A percentile compares a stretch with the other conserved stretches of the same genome.
Conservation (phyloP, 176 grass and related monocot species). For the Oryza coarctata region DNA sequence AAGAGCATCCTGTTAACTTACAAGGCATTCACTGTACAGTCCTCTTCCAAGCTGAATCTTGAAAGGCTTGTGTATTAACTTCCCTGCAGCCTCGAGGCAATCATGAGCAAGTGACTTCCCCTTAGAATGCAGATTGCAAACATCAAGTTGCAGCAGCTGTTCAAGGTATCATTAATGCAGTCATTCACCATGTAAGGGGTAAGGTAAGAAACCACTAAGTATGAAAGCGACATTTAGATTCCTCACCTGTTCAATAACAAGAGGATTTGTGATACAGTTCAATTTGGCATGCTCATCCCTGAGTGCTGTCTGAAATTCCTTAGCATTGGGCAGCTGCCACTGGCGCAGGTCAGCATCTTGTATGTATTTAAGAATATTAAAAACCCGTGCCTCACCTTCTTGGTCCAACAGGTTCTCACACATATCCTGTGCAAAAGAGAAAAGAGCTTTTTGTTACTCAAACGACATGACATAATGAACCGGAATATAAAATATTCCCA, state of each 20-base stretch:
- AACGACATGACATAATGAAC: slow-evolving; percentile 5
- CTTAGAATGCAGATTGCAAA: slow-evolving; percentile 53
- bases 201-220: background rate
- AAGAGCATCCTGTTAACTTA: slow-evolving; percentile 31
- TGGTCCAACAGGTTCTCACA: slow-evolving; percentile 43
- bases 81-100: slow-evolving; percentile 43
- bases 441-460: slow-evolving; percentile 12
- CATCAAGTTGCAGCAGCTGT: slow-evolving; percentile 83
- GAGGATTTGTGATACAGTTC: slow-evolving; percentile 80
- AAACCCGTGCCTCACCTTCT: slow-evolving; percentile 52
- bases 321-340: slow-evolving; percentile 56
- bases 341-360: slow-evolving; percentile 70
- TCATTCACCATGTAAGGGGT: slow-evolving; percentile 14
- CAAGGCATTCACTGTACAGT: slow-evolving; percentile 75
- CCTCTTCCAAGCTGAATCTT: slow-evolving; percentile 79
- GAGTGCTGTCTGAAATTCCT: slow-evolving; percentile 70
- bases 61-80: slow-evolving; percentile 68
- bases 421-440: slow-evolving; percentile 34
- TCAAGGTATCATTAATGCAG: slow-evolving; percentile 3
- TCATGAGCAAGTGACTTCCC: slow-evolving; percentile 41
- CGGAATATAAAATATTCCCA: slow-evolving; percentile 12
- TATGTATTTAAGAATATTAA: slow-evolving; percentile 61
- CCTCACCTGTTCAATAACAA: slow-evolving; percentile 80
- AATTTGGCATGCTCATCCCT: slow-evolving; percentile 66
- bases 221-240: background rate